Base-by-base conservation (phyloP, 1,284 basidiomycete species). In the Rhodotorula sp. region DNA sequence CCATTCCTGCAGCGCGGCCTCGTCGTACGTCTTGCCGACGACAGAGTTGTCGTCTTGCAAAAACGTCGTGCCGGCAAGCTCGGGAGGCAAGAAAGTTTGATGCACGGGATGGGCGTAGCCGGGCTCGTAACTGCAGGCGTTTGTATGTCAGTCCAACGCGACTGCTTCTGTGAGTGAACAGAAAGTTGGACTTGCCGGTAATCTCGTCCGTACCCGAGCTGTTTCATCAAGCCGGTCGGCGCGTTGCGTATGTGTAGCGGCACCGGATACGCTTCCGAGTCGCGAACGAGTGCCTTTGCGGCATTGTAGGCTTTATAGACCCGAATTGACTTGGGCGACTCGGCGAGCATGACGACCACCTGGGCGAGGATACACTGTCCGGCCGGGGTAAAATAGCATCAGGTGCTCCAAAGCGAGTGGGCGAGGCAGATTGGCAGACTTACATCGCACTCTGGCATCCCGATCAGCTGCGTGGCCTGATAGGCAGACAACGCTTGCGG, bases 211-310 rank as follows among this genome's bases (percentile, higher is more conserved):
- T 91, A 93, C 8, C 89, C 91, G 0, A 95, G 83, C 26, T 89
- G 85, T 77, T 89, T 88, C 91, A 95, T 92, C 42, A 95, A 80
- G 46, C 78, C 80, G 8, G 93, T 95, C 4, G 93, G 92, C 2
- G 92, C 92, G 79, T 95, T 95, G n/a, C 93, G 85, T 73, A 95
- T 85, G 67, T 87, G 84, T 68, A 92, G 76, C 0, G 93, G 93
- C 0, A 95, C 86, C 49, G 81, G 85, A 77, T 87, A 88, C 4
- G 90, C 89, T 79, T 83, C 71, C 37, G 60, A 56, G 18, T 66
- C 44, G 26, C 67, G 63, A 26, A 76, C 73, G 51, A 80, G 69
- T 3, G 69, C 46, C 51, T 76, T 77, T 15, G 69, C 68, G 29
- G 84, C 83, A n/a, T 85, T 85, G 80, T 92, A 93, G 0, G 87